Base-by-base conservation (phyloP, 2,329 filamentous ascomycete genomes). In the Davidsoniella virescens region DNA sequence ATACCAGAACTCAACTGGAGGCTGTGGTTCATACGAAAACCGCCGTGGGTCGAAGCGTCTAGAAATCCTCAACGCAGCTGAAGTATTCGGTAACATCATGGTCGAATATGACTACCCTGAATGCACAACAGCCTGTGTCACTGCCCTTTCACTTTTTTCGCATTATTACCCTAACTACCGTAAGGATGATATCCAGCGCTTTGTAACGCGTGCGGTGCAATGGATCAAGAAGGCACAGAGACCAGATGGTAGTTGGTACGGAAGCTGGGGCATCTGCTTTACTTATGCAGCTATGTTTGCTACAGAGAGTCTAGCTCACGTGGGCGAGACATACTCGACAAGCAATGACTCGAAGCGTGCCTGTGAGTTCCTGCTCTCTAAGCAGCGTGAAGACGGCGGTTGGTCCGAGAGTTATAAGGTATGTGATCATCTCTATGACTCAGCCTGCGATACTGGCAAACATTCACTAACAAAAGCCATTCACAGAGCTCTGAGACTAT, bases 81-180 rank as follows among this genome's bases (percentile, higher is more conserved):
- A 98, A 63, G 88, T 98, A 0, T 98, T 98, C 63, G 88, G 87
- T 12, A 76, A 81, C 17, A 98, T 98, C 67, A 98, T 98, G 92
- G 82, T 98, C 49, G 90, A 96, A 61, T 98, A 98, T 63, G 87
- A 94, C 63, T 96, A 98, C 60, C 87, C 90, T 0, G 92, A 98
- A 64, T 98, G 92, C 69, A 98, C 92, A 0, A 96, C 92, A 2
- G 88, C 92, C 1, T 87, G 87, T 26, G 84, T 98, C 3, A 95
- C 86, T 1, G 87, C 85, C 0, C 70, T 98, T 17, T 83, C 82
- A 4, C 71, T 90, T 2, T 96, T 96, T 69, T 76, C 77, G 56
- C 74, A 82, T 59, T 73, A 84, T 62, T 93, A 87, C 70, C 87
- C 90, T 0, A 69, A 82, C 25, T 94, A 98, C 64, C 77, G 90